Percentiles rank a stretch among this genome's conserved stretches.
phyloP scores from a whole-genome alignment of 2,329 filamentous ascomycete genomes.

The Drechslerella stenobrocha region DNA sequence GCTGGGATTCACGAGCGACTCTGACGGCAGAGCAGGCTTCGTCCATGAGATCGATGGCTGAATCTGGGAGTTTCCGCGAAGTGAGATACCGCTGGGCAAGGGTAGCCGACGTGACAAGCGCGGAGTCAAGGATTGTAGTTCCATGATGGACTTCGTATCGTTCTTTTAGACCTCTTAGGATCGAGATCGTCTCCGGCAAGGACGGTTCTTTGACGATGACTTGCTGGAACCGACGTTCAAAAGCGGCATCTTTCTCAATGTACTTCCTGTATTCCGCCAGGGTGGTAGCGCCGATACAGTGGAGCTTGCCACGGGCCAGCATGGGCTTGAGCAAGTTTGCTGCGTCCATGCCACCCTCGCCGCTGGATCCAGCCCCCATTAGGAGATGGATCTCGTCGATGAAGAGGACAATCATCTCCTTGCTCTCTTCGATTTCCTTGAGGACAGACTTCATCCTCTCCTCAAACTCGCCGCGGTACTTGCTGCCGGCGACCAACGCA shows the following conservation, averaged over 20 bases:
- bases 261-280: conserved; percentile 96
- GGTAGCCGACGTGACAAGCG: conserved; percentile 87
- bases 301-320: conserved; percentile 91
- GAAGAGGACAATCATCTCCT: conserved; percentile 96
- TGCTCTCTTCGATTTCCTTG: conserved; percentile 92
- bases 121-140: conserved; percentile 92
- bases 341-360: conserved; percentile 97
- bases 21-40: conserved; percentile 96
- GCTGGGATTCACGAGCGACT: conserved; percentile 92
- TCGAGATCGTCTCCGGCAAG: conserved; percentile 88
- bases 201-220: conserved; percentile 93
- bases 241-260: conserved; percentile 97
- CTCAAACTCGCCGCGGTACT: conserved; percentile 97
- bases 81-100: conserved; percentile 93
- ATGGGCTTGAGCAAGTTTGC: conserved; percentile 97
- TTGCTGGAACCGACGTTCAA: conserved; percentile 98
- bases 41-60: conserved; percentile 92
- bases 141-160: conserved; percentile 98
- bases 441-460: conserved; percentile 99
- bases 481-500: conserved; percentile 92
- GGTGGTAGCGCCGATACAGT: conserved; percentile 97
- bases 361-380: conserved; percentile 93
- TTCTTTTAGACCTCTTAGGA: conserved; percentile 96
- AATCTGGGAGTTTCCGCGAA: conserved; percentile 85
- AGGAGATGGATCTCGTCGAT: conserved; percentile 98